Base-by-base conservation (phyloP, 257 asterid species). In the Anisodus acutangulus region DNA sequence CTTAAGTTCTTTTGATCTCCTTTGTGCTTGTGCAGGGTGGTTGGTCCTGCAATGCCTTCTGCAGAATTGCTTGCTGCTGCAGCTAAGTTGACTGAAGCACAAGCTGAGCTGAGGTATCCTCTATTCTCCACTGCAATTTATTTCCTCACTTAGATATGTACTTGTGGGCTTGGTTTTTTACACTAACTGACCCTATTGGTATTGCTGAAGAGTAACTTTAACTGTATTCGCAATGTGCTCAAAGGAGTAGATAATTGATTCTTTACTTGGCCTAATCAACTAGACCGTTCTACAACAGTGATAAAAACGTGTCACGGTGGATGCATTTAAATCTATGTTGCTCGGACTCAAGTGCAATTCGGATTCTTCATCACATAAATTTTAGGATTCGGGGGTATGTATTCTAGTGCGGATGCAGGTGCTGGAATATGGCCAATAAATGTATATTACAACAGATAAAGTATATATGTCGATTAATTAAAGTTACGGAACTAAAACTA, bases 41-140 rank as follows among this genome's bases (percentile, higher is more conserved):
- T 96, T 88, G 99, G 99, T 53, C 98, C 98, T 60, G 95, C 88
- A 90, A 93, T 96, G 97, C 98, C 99, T 35, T 94, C 99, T 35
- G 98, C 98, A 9, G 99, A 96, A 88, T 89, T 96, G 87, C 99
- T 96, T 85, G 98, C 98, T 43, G 98, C 98, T 26, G 99, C 99
- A 45, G 98, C 99, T 76, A 94, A 91, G 89, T 90, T 96, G 84
- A 92, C 98, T 70, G 97, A 92, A 91, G 99, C 99, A 67, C 95
- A 95, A 91, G 98, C 98, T 69, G 94, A 92, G 88, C 88, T 94
- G 83, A 92, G 98, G 98, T 96, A 86, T 58, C 53, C 60, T 83
- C 26, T 16, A 22, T 13, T 53, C 47, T 53, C 55, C 84, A 67
- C 31, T 64, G 9, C 26, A 37, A 26, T 16, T 47, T 19, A 43